Conservation (phyloP, 495 filamentous ascomycete genomes). For the Daldinia concentrica region DNA sequence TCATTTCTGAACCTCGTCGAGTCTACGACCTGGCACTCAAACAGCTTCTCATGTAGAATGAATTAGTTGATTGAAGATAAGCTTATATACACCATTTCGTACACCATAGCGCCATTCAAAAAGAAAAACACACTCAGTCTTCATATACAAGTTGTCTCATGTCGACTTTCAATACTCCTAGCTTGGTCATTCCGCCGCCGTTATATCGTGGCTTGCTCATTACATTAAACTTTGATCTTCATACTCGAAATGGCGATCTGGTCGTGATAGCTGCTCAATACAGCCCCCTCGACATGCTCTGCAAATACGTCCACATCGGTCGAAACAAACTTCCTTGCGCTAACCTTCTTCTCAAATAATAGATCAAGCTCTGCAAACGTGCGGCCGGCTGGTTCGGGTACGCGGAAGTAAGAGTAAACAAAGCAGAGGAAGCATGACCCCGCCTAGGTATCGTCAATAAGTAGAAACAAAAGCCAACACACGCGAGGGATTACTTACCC, state of each 20-base stretch:
- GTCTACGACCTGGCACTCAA: background rate
- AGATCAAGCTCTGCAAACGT: constrained; percentile 79
- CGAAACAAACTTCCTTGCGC: constrained; percentile 72
- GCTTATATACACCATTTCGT: background rate
- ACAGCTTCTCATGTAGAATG: background rate
- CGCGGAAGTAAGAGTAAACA: constrained; percentile 77
- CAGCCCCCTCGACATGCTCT: constrained; percentile 62
- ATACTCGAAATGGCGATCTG: constrained; percentile 37
- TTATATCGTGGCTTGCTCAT: background rate
- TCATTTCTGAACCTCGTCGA: background rate
- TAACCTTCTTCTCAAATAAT: constrained; percentile 71
- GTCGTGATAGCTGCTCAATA: constrained; percentile 60
- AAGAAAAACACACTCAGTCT: background rate
- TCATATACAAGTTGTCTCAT: background rate
- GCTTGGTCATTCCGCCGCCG: background rate
- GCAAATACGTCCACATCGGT: constrained; percentile 74
- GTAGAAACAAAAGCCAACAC: background rate
- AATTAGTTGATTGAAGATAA: background rate
- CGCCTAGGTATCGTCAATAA: constrained; percentile 45
- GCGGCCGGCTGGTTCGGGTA: constrained; percentile 75
- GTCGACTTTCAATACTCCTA: background rate
- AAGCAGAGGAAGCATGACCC: constrained; percentile 77
- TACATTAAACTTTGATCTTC: constrained; percentile 28
- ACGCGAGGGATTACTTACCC: constrained; percentile 55
- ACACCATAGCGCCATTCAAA: constrained; percentile 1